Base-by-base conservation (phyloP, 371 early-diverging fungal genomes). In the Mucor indicus region DNA sequence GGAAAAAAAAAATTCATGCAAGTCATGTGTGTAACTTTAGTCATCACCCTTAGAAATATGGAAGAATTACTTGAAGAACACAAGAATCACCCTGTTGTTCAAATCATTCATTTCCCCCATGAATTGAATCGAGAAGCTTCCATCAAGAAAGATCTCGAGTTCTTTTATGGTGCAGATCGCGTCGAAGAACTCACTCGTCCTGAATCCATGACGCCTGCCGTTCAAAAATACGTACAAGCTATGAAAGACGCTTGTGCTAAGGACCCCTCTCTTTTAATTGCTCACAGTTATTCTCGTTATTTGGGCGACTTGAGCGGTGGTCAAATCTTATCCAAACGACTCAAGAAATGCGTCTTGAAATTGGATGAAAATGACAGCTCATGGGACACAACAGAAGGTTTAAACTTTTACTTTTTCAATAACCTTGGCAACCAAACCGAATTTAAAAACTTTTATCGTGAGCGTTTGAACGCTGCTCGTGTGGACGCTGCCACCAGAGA, bases 251-350 rank as follows among this genome's bases (percentile, higher is more conserved):
- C 80, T 25, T 57, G 70, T 42, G 47, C 47, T 4, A 50, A 64
- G 29, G 69, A 71, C 44, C 81, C 82, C 21, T 79, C 74, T 22
- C 60, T 80, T 6, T 46, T 84, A 32, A 65, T 81, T 19, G 81
- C 84, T 30, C 80, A 81, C 47, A 64, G 77, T 40, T 84, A 84
- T 40, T 65, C 79, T 19, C 79, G 84, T 21, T 84, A 84, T 54
- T 53, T 84, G 1, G 84, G 84, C 41, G 84, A 84, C 49, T 62
- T 84, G 39, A 77, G 79, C 13, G 75, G 82, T 47, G 84, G 84
- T 36, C 84, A 81, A 43, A 78, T 81, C 32, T 40, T 84, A 39
- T 64, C 76, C 41, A 78, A 76, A 47, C 60, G 76, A 27, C 55
- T 81, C 12, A 77, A 79, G 53, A 80, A 79, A 53, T 55, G 62